Evolutionary conservation across 2,329 filamentous ascomycete genomes (phyloP).

Genomic region (Penicillium vulpinum): DNA sequence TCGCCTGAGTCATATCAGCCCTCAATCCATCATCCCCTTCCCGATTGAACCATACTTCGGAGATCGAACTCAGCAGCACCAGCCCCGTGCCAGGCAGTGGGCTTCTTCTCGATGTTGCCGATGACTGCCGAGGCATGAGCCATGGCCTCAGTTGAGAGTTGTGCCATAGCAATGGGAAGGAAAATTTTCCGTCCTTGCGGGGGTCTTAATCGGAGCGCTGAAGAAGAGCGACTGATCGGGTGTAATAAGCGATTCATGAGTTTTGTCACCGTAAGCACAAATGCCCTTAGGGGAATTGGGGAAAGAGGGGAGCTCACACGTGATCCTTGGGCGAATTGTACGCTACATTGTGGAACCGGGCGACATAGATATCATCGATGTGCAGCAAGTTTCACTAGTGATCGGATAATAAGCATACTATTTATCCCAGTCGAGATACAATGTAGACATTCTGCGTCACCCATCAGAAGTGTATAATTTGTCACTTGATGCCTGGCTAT

Average conservation of each 20-base stretch:
- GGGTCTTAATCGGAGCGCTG: slow-evolving; percentile 4
- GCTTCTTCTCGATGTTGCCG: slow-evolving; percentile 6
- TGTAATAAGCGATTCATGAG: slow-evolving; percentile 19
- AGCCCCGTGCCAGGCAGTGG: slow-evolving; percentile 43
- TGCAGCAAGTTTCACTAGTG: neutral
- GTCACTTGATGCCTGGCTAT: neutral
- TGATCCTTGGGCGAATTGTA: too few relatives aligned
- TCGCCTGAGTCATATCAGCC: slow-evolving; percentile 52
- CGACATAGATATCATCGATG: neutral
- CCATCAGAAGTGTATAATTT: neutral
- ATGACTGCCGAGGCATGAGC: slow-evolving; percentile 1
- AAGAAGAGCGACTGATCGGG: slow-evolving; percentile 11
- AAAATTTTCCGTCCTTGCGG: slow-evolving; percentile 1
- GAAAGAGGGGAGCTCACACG: slow-evolving; percentile 11
- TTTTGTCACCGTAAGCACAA: neutral
- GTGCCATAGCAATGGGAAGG: slow-evolving; percentile 21
- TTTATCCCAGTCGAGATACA: neutral
- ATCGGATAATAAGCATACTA: neutral
- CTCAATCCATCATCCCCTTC: neutral
- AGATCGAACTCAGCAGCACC: slow-evolving; percentile 60
- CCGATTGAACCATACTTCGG: slow-evolving; percentile 43
- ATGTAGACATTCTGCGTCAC: neutral
- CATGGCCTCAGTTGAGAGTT: slow-evolving; percentile 19
- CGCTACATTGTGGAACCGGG: neutral
- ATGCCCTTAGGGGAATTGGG: neutral